These are phyloP conservation scores for Coniochaeta sp. DNA, from an alignment of 2,329 filamentous ascomycete species.

Conservation along the genomic window DNA sequence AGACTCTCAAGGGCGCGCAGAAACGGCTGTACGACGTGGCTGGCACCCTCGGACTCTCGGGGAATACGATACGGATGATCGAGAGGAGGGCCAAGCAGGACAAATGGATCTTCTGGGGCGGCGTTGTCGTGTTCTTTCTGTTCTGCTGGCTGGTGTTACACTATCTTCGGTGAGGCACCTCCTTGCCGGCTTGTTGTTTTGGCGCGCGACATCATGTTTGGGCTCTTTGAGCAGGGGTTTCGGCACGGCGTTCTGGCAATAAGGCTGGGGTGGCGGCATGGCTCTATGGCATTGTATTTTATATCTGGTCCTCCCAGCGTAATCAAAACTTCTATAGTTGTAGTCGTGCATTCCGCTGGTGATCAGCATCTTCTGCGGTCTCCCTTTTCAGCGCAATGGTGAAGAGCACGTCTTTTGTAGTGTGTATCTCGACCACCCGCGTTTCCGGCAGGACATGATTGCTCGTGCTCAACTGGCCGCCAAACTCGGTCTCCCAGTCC, in stretches of 20 bases:
- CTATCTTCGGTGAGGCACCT: slow-evolving; percentile 62
- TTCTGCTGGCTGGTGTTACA: slow-evolving; percentile 92
- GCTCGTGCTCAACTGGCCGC: slow-evolving; percentile 69
- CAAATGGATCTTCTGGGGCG: slow-evolving; percentile 94
- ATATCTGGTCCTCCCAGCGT: background rate
- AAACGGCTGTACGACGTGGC: slow-evolving; percentile 84
- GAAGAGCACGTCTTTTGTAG: slow-evolving; percentile 61
- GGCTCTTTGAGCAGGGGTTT: background rate
- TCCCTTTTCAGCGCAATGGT: slow-evolving; percentile 61
- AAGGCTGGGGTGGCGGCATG: background rate
- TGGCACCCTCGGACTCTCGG: slow-evolving; percentile 87
- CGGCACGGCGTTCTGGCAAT: background rate
- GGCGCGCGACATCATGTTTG: background rate
- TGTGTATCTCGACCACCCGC: slow-evolving; percentile 54
- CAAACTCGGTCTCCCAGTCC: slow-evolving; percentile 72
- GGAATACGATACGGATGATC: slow-evolving; percentile 95
- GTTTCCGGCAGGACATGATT: slow-evolving; percentile 61
- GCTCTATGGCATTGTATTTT: background rate
- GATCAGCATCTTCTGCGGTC: slow-evolving; percentile 7
- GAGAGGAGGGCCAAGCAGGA: slow-evolving; percentile 87
- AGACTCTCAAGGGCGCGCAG: slow-evolving; percentile 94
- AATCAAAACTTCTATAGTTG: background rate
- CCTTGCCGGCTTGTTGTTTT: too few species aligned
- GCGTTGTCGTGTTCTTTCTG: slow-evolving; percentile 76
- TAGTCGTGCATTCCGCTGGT: background rate